Conservation (phyloP, 176 grass and related monocot species). For the Zoysia japonica region DNA sequence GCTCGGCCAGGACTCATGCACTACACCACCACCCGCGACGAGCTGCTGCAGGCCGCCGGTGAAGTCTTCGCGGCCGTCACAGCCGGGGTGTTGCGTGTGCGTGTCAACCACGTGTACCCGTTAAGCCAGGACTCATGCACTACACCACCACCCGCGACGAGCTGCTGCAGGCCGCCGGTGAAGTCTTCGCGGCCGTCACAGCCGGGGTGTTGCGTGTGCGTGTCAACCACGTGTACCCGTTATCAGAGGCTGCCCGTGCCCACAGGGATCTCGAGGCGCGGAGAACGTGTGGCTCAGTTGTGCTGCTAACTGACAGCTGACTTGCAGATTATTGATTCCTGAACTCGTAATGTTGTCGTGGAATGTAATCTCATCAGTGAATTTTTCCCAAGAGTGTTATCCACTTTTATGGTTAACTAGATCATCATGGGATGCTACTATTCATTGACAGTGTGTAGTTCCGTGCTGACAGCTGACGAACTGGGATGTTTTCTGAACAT, state of each 20-base stretch:
- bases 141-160: constrained; percentile 55
- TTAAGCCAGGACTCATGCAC: constrained; percentile 55
- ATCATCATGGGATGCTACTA: not conserved
- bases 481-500: not conserved
- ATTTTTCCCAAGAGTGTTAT: too few species aligned
- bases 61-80: constrained; percentile 47
- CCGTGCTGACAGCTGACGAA: not conserved
- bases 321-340: not conserved
- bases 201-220: constrained; percentile 34
- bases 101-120: constrained; percentile 53
- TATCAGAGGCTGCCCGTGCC: constrained; percentile 52
- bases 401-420: too few species aligned
- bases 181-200: constrained; percentile 43
- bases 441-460: not conserved
- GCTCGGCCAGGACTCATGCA: constrained; percentile 57
- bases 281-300: constrained; percentile 60
- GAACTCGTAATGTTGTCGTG: not conserved
- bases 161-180: constrained; percentile 47
- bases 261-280: constrained; percentile 59
- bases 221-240: constrained; percentile 53
- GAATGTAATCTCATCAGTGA: too few species aligned
- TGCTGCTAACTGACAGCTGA: constrained; percentile 46
- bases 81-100: constrained; percentile 33
- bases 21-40: constrained; percentile 51
- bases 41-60: constrained; percentile 48